Evolutionary conservation across 2,329 filamentous ascomycete genomes (phyloP).

Genomic region (Delphinella strobiligena): DNA sequence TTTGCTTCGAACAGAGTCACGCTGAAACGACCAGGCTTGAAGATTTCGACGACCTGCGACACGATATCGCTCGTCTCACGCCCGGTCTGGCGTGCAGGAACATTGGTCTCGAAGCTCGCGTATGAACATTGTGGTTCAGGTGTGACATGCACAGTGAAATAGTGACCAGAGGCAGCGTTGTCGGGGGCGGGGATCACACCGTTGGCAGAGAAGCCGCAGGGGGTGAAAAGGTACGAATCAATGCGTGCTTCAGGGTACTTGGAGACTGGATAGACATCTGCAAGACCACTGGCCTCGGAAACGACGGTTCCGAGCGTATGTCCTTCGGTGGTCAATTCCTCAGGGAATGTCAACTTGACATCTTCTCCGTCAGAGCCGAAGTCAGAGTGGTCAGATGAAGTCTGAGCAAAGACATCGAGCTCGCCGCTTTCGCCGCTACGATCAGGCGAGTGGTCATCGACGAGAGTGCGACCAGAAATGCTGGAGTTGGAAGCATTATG

Average conservation of each 20-base stretch:
- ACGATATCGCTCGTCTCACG: constrained; percentile 84
- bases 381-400: constrained; percentile 49
- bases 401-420: constrained; percentile 69
- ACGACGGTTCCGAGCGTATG: constrained; percentile 88
- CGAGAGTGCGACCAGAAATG: constrained; percentile 22
- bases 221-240: constrained; percentile 91
- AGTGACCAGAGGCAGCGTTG: constrained; percentile 50
- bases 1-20: constrained; percentile 95
- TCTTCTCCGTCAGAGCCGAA: constrained; percentile 42
- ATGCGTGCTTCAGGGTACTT: constrained; percentile 88
- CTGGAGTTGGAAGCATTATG: constrained; percentile 27
- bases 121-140: constrained; percentile 96
- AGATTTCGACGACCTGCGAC: constrained; percentile 87
- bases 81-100: constrained; percentile 76
- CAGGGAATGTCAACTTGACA: constrained; percentile 42
- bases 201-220: constrained; percentile 95
- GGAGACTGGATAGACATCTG: constrained; percentile 73
- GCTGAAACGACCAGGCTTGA: constrained; percentile 94
- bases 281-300: constrained; percentile 77
- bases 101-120: constrained; percentile 96
- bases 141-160: constrained; percentile 97
- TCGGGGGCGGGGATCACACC: constrained; percentile 68
- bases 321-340: constrained; percentile 80
- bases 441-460: constrained; percentile 14
- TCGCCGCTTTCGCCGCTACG: constrained; percentile 25